Evolutionary conservation across 2,329 filamentous ascomycete genomes (phyloP), one percentile per base, ranked within the genome.

Genomic region (Aspergillus pseudoviridinutans): DNA sequence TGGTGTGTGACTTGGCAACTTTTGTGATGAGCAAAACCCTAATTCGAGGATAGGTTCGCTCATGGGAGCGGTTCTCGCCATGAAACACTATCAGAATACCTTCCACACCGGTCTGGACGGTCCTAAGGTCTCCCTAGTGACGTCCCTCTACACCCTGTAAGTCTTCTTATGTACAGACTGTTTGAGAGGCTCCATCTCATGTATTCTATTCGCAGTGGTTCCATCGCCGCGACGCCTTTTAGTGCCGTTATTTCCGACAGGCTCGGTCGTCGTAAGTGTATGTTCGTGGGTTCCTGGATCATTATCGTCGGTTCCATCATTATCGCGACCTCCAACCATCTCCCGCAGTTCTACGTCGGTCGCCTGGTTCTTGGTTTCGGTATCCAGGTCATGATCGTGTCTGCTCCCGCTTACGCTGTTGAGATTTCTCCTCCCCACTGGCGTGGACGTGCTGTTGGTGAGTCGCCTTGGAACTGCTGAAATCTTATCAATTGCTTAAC

Each of bases 391-490:
- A 80, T 81, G 78, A 77, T 77, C 0, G 78, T 81, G 42, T 76
- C 76, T 9, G 79, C 79, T 1, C 79, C 79, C 0, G 77, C 79
- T 9, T 81, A 81, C 57, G 71, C 76, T 3, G 73, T 81, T 38
- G 79, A 81, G 58, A 78, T 81, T 27, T 64, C 79, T 1, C 78
- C 79, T 44, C 77, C 80, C 41, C 78, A 81, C 63, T 80, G 80
- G 79, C 76, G 79, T 58, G 79, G 79, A 22, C 79, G 79, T 49
- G 77, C 75, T 63, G 77, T 77, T 22, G 74, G 74, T 76, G 58
- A 64, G 65, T 61, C 22, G 20, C 74, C 75, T 29, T 4, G 20
- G 14, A 41, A 14, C 12, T 2, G 7, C 32, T n/a, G 8, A 20
- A 44, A 9, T 44, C 4, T 8, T 3, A 44, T 1, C 41, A 46